Evolutionary conservation across 306 rosid species (phyloP), one percentile per base, ranked within the genome.

Genomic region (Glycine tomentella): DNA sequence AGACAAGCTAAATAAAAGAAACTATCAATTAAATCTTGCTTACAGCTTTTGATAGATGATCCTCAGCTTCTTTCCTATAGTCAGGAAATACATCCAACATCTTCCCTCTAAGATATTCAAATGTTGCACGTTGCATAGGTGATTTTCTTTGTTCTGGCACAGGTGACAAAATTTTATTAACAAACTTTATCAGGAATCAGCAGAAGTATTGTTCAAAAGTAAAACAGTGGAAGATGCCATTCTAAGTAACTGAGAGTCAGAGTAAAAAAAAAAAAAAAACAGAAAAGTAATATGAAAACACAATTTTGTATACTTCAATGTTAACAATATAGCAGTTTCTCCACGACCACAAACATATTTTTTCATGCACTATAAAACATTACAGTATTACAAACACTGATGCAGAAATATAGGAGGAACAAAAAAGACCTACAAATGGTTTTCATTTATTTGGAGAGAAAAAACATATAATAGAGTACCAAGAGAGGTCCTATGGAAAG

Each of bases 1-100:
- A 85, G 58, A 59, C 33, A 42, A 25, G 31, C 16, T 8, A 25
- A 63, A 75, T 10, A 57, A 74, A 36, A 49, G 66, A 72, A 88
- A 67, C 49, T 17, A 69, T 68, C 69, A 85, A 38, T 57, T 53
- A 45, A 50, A n/a, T 55, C 51, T 50, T 58, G 71, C 94, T 88
- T 82, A 93, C 98, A 69, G 98, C 90, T 90, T 95, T 95, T 12
- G 99, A 95, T 67, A 93, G 91, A 87, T 95, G 97, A 81, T 93
- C 97, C 82, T 95, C 98, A 20, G 99, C 98, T 82, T 95, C 99
- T 84, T 90, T 93, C 67, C 84, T 83, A 36, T 93, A 91, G 48
- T 95, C 94, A n/a, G 99, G 91, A 74, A 86, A 87, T 4, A 87
- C 98, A 85, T 95, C 96, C 81, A 91, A 65, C 51, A 90, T 87